phyloP scores from a whole-genome alignment of 345 rosid species.

The Gossypium anomalum region DNA sequence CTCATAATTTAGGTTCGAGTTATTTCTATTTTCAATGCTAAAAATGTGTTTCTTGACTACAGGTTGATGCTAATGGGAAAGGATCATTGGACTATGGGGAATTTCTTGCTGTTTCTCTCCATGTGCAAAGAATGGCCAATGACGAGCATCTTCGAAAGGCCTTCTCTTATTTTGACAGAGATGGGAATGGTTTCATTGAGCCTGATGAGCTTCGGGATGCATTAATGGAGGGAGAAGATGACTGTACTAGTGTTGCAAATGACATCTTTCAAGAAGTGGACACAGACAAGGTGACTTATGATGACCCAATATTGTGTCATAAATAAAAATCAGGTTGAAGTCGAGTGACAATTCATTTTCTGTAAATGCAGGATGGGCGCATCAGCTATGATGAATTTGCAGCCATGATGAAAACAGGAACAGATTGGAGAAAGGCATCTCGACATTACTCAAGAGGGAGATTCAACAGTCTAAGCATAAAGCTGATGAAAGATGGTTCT shows the following conservation, averaged over 20 bases:
- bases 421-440: conserved; percentile 99
- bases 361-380: conserved; percentile 65
- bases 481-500: conserved; percentile 97
- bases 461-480: conserved; percentile 95
- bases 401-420: conserved; percentile 99
- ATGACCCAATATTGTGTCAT: conserved; percentile 1
- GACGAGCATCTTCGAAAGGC: conserved; percentile 97
- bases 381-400: conserved; percentile 96
- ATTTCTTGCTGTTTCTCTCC: conserved; percentile 86
- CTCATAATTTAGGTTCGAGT: background rate
- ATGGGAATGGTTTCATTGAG: conserved; percentile 78
- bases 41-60: conserved; percentile 29
- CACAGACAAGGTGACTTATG: conserved; percentile 78
- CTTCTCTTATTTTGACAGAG: conserved; percentile 96
- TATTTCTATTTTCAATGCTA: conserved; percentile 11
- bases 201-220: conserved; percentile 91
- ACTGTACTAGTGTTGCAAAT: conserved; percentile 82
- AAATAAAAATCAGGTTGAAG: background rate
- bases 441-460: conserved; percentile 99
- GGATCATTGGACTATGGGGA: conserved; percentile 90
- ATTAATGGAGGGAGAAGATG: conserved; percentile 92
- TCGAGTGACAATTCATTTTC: conserved; percentile 8
- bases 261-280: conserved; percentile 99
- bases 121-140: conserved; percentile 84
- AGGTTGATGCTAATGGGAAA: conserved; percentile 92